Base-by-base conservation (phyloP, 495 filamentous ascomycete species). In the Tuber calosporum region DNA sequence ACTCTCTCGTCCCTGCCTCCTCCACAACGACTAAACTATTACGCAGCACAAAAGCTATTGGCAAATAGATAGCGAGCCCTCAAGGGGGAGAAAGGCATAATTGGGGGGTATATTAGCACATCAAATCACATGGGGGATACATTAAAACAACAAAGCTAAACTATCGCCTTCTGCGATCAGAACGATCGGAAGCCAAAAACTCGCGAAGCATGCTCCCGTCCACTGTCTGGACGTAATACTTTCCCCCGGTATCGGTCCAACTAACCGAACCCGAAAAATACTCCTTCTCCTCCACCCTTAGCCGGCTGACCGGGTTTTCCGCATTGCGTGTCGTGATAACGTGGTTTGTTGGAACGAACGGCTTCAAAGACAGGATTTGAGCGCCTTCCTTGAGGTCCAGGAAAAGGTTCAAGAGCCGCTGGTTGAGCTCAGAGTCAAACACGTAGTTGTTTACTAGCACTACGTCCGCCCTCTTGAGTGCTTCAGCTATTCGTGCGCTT, bases 391-490 rank as follows among this genome's bases (percentile, higher is more conserved):
- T 97, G 78, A 97, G 87, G 81, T 99, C 95, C 74, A 99, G 83
- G 81, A 99, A 99, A 84, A 97, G 91, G 75, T 91, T 90, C 75
- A 93, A 89, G 70, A 99, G 87, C 76, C 89, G 87, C 80, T 91
- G 90, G 83, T 98, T 99, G 72, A 97, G 87, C 66, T 89, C 87
- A 6, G 93, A 89, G 19, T 89, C 92, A 82, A 99, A 99, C 34
- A 91, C 95, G 83, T 98, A 92, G 83, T 98, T 99, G 84, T 99
- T 99, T 75, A 98, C 94, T 41, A 99, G 86, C 74, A 80, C 73
- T 69, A 97, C 93, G 82, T 99, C 95, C 3, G 94, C 93, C 68
- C 89, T 87, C 81, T 91, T 90, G 39, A 99, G 84, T 38, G 90
- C 87, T 45, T 87, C 86, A 68, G 89, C 84, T 37, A 97, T 92